These are phyloP conservation scores for Zelonia costaricensis DNA, from an alignment of 208 protist genomes.

Conservation along the genomic window DNA sequence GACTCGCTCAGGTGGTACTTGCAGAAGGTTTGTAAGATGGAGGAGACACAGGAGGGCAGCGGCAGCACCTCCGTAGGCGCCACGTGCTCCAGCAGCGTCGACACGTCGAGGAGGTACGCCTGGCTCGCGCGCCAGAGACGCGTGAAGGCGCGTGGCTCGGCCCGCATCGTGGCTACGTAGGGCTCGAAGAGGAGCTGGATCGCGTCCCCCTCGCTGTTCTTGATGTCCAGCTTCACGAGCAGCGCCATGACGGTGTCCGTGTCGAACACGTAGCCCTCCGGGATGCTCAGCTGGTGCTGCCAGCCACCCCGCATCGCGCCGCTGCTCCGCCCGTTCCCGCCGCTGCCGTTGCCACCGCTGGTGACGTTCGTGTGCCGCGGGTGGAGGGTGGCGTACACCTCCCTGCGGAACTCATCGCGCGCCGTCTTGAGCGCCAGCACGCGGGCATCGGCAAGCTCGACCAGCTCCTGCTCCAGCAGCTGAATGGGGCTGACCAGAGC, in stretches of 20 bases:
- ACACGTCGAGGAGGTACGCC: constrained; percentile 69
- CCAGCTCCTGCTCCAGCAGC: constrained; percentile 41
- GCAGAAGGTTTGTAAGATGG: constrained; percentile 61
- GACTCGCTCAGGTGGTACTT: constrained; percentile 67
- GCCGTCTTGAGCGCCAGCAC: constrained; percentile 28
- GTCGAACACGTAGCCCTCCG: constrained; percentile 28
- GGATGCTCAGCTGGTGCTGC: constrained; percentile 33
- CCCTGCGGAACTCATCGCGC: constrained; percentile 21
- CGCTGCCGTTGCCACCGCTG: not conserved
- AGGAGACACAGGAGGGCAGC: constrained; percentile 56
- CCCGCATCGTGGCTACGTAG: constrained; percentile 50
- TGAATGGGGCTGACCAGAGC: constrained; percentile 12
- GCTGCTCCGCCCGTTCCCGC: not conserved
- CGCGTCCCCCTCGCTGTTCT: constrained; percentile 28
- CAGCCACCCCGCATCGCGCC: too few species aligned
- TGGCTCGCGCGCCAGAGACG: constrained; percentile 80
- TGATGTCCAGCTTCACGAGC: constrained; percentile 30
- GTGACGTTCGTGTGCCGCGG: not conserved
- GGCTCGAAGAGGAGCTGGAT: constrained; percentile 53
- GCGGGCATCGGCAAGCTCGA: constrained; percentile 21
- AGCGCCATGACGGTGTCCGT: constrained; percentile 32
- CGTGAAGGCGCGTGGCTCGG: constrained; percentile 64
- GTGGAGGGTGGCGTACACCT: constrained; percentile 19
- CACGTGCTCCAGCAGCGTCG: constrained; percentile 52
- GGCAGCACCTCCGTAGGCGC: constrained; percentile 41